Percentiles rank a stretch among this genome's conserved stretches.
phyloP scores from a whole-genome alignment of 164 flowering plant species.

The Magnolia officinalis region DNA sequence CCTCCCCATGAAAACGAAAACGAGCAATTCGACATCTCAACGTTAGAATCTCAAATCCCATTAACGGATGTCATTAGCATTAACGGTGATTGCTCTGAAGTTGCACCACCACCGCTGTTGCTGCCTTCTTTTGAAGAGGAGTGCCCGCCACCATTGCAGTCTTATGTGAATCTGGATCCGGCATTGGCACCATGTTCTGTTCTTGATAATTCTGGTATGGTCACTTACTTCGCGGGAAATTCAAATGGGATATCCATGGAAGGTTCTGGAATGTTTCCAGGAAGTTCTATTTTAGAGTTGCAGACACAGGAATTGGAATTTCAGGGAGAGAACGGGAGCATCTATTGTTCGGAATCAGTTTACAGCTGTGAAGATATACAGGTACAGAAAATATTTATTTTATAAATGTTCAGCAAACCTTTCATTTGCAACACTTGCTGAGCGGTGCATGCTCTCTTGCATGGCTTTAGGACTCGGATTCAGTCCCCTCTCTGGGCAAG shows the following conservation, averaged over 20 bases:
- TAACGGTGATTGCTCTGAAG: slow-evolving; percentile 23
- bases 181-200: slow-evolving; percentile 50
- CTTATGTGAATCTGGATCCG: slow-evolving; percentile 44
- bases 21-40: slow-evolving; percentile 46
- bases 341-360: slow-evolving; percentile 48
- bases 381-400: slow-evolving; percentile 12
- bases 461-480: no score
- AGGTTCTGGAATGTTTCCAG: slow-evolving; percentile 34
- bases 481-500: no score
- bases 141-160: slow-evolving; percentile 48
- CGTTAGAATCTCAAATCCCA: slow-evolving; percentile 34
- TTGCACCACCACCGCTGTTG: slow-evolving; percentile 29
- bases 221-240: slow-evolving; percentile 27
- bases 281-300: slow-evolving; percentile 17
- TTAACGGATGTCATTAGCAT: slow-evolving; percentile 9
- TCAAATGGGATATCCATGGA: slow-evolving; percentile 40
- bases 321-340: slow-evolving; percentile 60
- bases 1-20: slow-evolving; percentile 24
- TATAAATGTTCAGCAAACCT: no score
- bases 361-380: slow-evolving; percentile 40
- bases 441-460: no score
- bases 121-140: slow-evolving; percentile 53
- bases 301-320: slow-evolving; percentile 60
- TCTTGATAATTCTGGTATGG: slow-evolving; percentile 34
- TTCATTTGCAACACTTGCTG: no score